Evolutionary conservation across 1,284 basidiomycete species (phyloP).

Genomic region (Pisolithus thermaeus): DNA sequence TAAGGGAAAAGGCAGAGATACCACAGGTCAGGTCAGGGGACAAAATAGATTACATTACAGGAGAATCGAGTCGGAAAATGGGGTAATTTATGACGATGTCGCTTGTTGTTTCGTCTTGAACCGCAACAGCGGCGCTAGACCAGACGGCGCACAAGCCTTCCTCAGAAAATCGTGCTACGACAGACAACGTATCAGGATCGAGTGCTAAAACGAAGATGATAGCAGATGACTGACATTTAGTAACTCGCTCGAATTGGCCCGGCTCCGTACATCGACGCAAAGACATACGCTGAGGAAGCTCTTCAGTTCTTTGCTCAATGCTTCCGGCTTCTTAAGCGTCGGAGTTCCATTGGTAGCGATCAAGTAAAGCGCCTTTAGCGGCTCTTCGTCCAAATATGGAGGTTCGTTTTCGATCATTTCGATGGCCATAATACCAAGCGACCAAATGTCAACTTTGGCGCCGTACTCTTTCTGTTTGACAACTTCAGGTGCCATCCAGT

Average conservation of each 20-base stretch:
- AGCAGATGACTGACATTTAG: constrained; percentile 60
- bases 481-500: constrained; percentile 99
- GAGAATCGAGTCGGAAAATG: constrained; percentile 11
- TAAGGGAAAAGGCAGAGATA: neutral
- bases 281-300: constrained; percentile 94
- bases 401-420: constrained; percentile 99
- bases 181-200: neutral
- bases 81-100: constrained; percentile 16
- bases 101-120: constrained; percentile 52
- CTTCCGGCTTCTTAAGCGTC: constrained; percentile 94
- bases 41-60: neutral
- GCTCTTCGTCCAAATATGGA: constrained; percentile 96
- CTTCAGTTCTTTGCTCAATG: constrained; percentile 88
- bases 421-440: constrained; percentile 97
- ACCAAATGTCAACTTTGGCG: constrained; percentile 99
- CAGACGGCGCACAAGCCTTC: constrained; percentile 78
- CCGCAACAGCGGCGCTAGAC: constrained; percentile 78
- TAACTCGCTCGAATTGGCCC: constrained; percentile 90
- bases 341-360: constrained; percentile 99
- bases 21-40: neutral
- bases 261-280: constrained; percentile 93
- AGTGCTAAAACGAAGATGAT: neutral
- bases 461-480: constrained; percentile 99
- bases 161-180: constrained; percentile 84
- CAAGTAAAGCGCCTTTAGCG: constrained; percentile 92